A percentile compares a stretch with the other conserved stretches of the same genome.
These are phyloP conservation scores for Trichoderma virens DNA, from an alignment of 495 filamentous ascomycete genomes.

Conservation along the genomic window DNA sequence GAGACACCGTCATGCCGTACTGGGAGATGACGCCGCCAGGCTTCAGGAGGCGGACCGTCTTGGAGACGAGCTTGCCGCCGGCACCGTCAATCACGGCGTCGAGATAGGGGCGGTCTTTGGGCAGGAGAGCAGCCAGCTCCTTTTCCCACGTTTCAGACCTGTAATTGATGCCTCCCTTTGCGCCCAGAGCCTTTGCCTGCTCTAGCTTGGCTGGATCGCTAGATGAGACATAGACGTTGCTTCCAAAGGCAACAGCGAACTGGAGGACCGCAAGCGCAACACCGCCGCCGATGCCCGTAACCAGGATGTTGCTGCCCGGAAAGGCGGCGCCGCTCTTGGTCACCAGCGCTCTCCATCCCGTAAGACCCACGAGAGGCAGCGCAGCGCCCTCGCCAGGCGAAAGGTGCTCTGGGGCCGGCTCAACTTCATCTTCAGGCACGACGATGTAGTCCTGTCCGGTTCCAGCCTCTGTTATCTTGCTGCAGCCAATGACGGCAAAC, in stretches of 20 bases:
- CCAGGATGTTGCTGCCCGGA: conserved; percentile 54
- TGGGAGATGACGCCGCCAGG: conserved; percentile 57
- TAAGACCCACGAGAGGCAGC: conserved; percentile 72
- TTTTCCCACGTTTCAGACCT: conserved; percentile 61
- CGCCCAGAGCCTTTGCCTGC: conserved; percentile 55
- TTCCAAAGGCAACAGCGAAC: conserved; percentile 60
- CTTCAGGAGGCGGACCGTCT: conserved; percentile 49
- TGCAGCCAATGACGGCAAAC: conserved; percentile 67
- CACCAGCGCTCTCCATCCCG: conserved; percentile 78
- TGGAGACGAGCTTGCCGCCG: conserved; percentile 62
- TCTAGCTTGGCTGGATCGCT: conserved; percentile 57
- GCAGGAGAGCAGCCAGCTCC: conserved; percentile 50
- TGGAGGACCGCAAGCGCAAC: conserved; percentile 64
- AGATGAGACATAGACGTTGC: conserved; percentile 62
- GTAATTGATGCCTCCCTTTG: conserved; percentile 61
- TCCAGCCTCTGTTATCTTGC: conserved; percentile 53
- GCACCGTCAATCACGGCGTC: conserved; percentile 72
- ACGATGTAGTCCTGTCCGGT: conserved; percentile 63
- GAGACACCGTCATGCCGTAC: conserved; percentile 73
- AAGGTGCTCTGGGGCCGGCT: conserved; percentile 65
- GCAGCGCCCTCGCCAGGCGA: conserved; percentile 66
- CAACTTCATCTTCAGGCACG: conserved; percentile 64
- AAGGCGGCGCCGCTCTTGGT: conserved; percentile 53
- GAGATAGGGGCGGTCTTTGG: conserved; percentile 48
- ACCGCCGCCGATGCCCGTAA: conserved; percentile 77